Base-by-base conservation (phyloP, 2,329 filamentous ascomycete species). In the Phyllosticta citrichinensis region DNA sequence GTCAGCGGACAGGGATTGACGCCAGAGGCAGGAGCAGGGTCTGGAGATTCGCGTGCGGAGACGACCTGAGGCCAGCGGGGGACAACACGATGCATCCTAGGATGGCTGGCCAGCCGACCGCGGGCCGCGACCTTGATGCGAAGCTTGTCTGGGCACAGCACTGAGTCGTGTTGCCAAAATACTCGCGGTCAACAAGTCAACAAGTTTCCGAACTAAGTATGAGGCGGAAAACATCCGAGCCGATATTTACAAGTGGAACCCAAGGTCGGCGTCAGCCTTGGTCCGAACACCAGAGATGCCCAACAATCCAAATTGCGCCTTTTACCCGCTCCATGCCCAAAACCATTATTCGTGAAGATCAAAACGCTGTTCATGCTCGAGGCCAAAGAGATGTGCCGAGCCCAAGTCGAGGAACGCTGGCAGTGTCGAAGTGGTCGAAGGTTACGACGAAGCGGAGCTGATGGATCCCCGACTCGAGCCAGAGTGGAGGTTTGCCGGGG, bases 391-490 rank as follows among this genome's bases (percentile, higher is more conserved):
- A 22, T 22, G n/a, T 47, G 40, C 17, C 40, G 35, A 4, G 35
- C 12, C n/a, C 35, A 2, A n/a, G n/a, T 17, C 2, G 5, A 47
- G 3, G 5, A 14, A 5, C 5, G 35, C 3, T 17, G 35, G 35
- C 35, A 47, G 5, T 47, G 17, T 40, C 40, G 5, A 47, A 47
- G 14, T 47, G 14, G 10, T 12, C 5, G 35, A 40, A 40, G 14
- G 27, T 27, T 55, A 60, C 9, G 57, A 60, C 3, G 58, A 55
- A n/a, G 40, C 9, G 10, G 69, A 72, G 55, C 61, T 64, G n/a
- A 71, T 63, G 10, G 69, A 71, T 10, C 59, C 66, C 19, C 62
- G 62, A 54, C 66, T 69, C 1, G 65, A 60, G 47, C 71, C 67
- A 2, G 66, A 62, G 1, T 63, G 62, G 0, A 73, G 57, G n/a